Evolutionary conservation across 2,329 filamentous ascomycete species (phyloP).

Genomic region (Metarhizium humberi): DNA sequence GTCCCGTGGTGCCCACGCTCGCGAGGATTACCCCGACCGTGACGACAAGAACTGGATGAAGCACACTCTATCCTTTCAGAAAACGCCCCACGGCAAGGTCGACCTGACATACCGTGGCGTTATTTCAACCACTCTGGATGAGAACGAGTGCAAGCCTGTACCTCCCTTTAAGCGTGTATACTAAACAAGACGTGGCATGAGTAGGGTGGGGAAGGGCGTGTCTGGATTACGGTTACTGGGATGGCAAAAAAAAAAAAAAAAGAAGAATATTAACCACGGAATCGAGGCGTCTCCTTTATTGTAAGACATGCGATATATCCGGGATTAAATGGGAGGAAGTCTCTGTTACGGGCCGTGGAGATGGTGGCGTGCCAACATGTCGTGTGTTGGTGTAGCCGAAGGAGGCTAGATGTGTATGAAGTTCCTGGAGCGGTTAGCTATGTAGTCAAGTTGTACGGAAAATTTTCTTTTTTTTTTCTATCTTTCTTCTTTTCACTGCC

Average conservation of each 20-base stretch:
- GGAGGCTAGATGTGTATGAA: neutral
- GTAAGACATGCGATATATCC: conserved; percentile 10
- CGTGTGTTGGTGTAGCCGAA: neutral
- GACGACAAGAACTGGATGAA: conserved; percentile 99
- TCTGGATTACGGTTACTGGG: neutral
- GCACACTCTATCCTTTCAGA: conserved; percentile 96
- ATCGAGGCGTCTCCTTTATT: conserved; percentile 7
- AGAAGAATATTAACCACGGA: neutral
- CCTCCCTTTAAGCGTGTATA: conserved; percentile 94
- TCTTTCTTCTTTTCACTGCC: neutral
- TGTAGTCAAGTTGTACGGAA: neutral
- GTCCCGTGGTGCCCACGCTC: conserved; percentile 91
- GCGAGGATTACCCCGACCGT: conserved; percentile 92
- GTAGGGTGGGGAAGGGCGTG: neutral
- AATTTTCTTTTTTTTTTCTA: neutral
- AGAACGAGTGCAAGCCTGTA: conserved; percentile 91
- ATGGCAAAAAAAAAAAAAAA: conserved; percentile 1
- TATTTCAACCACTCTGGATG: conserved; percentile 74
- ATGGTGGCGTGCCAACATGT: neutral
- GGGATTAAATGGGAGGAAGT: neutral
- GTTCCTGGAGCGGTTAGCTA: neutral
- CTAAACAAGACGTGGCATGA: conserved; percentile 35
- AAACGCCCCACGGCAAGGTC: conserved; percentile 77
- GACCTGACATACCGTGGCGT: conserved; percentile 83
- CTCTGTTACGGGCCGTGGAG: neutral